phyloP scores from a whole-genome alignment of 306 rosid species.

The Cucumis sativus region DNA sequence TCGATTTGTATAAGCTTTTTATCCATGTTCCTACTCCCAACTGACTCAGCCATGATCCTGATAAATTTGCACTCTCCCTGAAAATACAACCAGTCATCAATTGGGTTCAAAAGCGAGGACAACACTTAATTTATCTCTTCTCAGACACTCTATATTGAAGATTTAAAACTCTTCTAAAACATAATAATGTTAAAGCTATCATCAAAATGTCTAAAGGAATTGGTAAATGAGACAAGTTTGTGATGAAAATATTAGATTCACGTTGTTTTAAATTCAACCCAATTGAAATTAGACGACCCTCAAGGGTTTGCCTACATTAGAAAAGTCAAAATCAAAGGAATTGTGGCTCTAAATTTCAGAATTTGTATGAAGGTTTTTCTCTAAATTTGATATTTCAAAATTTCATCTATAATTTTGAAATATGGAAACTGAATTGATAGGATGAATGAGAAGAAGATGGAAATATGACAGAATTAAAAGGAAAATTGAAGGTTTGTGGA shows the following conservation, averaged over 20 bases:
- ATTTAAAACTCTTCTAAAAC: not conserved
- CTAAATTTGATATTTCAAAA: too few species aligned
- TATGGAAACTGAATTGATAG: not conserved
- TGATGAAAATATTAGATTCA: not conserved
- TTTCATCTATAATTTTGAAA: too few species aligned
- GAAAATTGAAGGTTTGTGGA: not conserved
- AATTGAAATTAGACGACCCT: not conserved
- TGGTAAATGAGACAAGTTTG: not conserved
- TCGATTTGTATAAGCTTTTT: constrained; percentile 59
- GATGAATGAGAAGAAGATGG: not conserved
- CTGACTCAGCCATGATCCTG: constrained; percentile 42
- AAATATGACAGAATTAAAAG: not conserved
- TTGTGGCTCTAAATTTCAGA: not conserved
- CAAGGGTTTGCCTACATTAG: not conserved
- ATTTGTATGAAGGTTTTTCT: not conserved
- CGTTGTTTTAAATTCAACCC: not conserved
- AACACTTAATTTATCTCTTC: not conserved
- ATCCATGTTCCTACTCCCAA: constrained; percentile 16
- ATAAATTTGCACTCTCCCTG: constrained; percentile 23
- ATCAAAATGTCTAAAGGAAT: not conserved
- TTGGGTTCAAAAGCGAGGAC: not conserved
- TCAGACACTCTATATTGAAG: not conserved
- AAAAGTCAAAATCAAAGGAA: not conserved
- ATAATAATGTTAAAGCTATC: not conserved
- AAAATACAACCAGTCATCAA: not conserved